A percentile compares a stretch with the other conserved stretches of the same genome.
phyloP scores from a whole-genome alignment of 2,329 filamentous ascomycete genomes.

The Fusarium metavorans region DNA sequence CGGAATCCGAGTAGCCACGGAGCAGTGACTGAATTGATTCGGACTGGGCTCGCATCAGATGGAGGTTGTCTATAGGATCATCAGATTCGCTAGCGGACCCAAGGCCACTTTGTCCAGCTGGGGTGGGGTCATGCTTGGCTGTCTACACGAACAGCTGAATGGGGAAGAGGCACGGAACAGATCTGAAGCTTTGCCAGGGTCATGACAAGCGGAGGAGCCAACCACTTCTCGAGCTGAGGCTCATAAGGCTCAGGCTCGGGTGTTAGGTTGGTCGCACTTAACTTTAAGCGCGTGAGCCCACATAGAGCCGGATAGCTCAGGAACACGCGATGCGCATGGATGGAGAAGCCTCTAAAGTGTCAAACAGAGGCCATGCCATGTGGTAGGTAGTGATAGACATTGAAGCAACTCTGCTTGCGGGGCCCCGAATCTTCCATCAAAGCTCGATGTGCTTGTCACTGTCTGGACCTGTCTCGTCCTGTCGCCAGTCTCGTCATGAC shows the following conservation, averaged over 20 bases:
- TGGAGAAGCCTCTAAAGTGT: background rate
- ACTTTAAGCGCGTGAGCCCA: background rate
- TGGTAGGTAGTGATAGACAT: background rate
- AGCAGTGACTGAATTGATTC: conserved; percentile 6
- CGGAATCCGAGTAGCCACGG: background rate
- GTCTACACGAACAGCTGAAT: background rate
- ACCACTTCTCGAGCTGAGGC: background rate
- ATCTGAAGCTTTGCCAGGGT: background rate
- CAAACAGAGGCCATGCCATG: background rate
- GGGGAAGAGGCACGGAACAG: background rate
- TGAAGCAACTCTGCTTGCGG: background rate
- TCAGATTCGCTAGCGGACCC: conserved; percentile 9
- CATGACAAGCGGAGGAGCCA: background rate
- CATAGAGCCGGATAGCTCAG: conserved; percentile 2
- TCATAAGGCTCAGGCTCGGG: background rate
- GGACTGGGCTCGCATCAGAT: conserved; percentile 3
- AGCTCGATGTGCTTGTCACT: background rate
- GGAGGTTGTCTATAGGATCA: conserved; percentile 28
- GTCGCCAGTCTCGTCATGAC: background rate
- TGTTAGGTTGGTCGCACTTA: background rate
- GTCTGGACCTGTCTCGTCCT: background rate
- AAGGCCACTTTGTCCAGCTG: conserved; percentile 4
- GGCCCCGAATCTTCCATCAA: background rate
- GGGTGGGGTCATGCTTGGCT: background rate
- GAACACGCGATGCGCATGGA: background rate